phyloP scores from a whole-genome alignment of 106 monocot species.

The Acorus calamus region DNA sequence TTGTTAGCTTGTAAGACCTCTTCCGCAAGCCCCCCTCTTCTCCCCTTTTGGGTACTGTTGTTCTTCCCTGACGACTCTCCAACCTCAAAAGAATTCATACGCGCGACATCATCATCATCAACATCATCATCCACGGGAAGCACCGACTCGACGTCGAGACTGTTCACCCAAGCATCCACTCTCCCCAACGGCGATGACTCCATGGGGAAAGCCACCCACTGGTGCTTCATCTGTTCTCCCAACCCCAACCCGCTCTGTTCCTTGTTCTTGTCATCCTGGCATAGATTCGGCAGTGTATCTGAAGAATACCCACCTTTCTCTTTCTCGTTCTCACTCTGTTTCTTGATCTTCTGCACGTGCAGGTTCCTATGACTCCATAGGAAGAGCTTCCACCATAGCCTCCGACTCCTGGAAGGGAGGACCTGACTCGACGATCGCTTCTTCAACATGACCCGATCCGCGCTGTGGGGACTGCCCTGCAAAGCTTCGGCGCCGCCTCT shows the following conservation, averaged over 20 bases:
- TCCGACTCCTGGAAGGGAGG: slow-evolving; percentile 82
- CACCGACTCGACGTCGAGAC: slow-evolving; percentile 35
- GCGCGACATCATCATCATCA: slow-evolving; percentile 3
- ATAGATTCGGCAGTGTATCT: slow-evolving; percentile 39
- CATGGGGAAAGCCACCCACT: slow-evolving; percentile 73
- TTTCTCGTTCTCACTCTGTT: slow-evolving; percentile 21
- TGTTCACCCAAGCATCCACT: slow-evolving; percentile 82
- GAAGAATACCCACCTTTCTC: slow-evolving; percentile 63
- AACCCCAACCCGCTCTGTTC: slow-evolving; percentile 14
- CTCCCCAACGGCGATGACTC: slow-evolving; percentile 54
- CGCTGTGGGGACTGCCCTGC: slow-evolving; percentile 31
- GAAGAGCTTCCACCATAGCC: slow-evolving; percentile 93
- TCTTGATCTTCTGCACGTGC: slow-evolving; percentile 26
- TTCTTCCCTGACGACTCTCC: slow-evolving; percentile 45
- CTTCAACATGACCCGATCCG: slow-evolving; percentile 73
- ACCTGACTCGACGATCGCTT: slow-evolving; percentile 84
- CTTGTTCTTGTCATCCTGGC: slow-evolving; percentile 12
- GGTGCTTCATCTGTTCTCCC: slow-evolving; percentile 7
- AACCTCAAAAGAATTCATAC: slow-evolving; percentile 13
- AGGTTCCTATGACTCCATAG: slow-evolving; percentile 92
- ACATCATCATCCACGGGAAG: slow-evolving; percentile 10
- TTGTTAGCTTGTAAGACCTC: slow-evolving; percentile 60
- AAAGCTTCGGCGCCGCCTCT: slow-evolving; percentile 1
- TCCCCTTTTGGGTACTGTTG: slow-evolving; percentile 2
- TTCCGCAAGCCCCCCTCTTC: slow-evolving; percentile 12